Base-by-base conservation (phyloP, 305 asterid species). In the Fraxinus latifolia region DNA sequence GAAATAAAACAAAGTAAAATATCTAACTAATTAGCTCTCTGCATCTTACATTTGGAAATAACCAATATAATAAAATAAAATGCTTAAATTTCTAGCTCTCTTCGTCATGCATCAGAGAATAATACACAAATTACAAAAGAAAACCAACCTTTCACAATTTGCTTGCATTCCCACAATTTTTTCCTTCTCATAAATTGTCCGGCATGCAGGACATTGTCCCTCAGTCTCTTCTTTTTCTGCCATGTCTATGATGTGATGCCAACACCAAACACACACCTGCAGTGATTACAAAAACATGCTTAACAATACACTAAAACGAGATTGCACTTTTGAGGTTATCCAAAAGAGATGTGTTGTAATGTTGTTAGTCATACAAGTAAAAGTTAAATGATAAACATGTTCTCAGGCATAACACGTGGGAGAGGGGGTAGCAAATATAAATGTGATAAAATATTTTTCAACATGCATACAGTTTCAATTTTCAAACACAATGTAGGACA, bases 151-250 rank as follows among this genome's bases (percentile, higher is more conserved):
- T 88, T 88, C 93, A 88, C 88, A 86, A 82, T 90, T 89, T 82
- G 93, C 87, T 89, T 93, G 97, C 93, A 83, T 90, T 77, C 89
- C 91, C 80, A 90, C 94, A 86, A 94, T 93, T 90, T 93, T 95
- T 80, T 93, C 98, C 86, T 94, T 95, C 79, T 94, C 95, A 80
- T 95, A 95, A 78, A 91, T 85, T 34, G 90, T 68, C 79, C 98
- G 91, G 83, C 99, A 95, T 65, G 97, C 97, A 87, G 99, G 99
- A 89, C 99, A 95, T 53, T 95, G 93, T 42, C 98, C 99, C 91
- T 92, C 99, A 11, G 89, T 60, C 82, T 85, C 91, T 79, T 94
- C 94, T 87, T 95, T 95, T 88, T 89, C 97, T 89, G 98, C 98
- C 97, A 95, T 91, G 89, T 92, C 98, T 82, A 95, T 95, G 84